Evolutionary conservation across 345 rosid species (phyloP).

Genomic region (Erodium maritimum): DNA sequence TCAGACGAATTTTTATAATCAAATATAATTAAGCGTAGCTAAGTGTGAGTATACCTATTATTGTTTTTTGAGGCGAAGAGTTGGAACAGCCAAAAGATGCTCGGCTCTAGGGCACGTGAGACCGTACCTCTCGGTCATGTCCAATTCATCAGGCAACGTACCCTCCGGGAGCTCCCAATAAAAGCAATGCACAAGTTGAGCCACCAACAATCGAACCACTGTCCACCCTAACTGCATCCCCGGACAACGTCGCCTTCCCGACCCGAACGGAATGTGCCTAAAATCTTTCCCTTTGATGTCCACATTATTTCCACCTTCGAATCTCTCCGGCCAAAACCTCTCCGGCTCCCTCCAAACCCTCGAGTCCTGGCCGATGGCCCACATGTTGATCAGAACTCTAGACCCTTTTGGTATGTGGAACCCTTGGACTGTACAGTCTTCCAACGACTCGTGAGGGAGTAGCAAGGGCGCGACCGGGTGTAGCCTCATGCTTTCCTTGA

Average conservation of each 20-base stretch:
- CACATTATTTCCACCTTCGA: neutral
- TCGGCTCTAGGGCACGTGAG: constrained; percentile 1
- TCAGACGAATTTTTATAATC: too few relatives aligned
- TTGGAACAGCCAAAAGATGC: neutral
- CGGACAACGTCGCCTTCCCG: constrained; percentile 5
- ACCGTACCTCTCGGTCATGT: constrained; percentile 14
- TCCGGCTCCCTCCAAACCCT: constrained; percentile 3
- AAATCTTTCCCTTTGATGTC: neutral
- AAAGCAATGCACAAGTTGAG: constrained; percentile 4
- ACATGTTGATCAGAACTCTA: neutral
- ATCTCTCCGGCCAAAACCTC: constrained; percentile 1
- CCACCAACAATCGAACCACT: neutral
- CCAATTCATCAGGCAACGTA: neutral
- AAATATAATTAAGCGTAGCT: too few relatives aligned
- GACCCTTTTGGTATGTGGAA: constrained; percentile 1
- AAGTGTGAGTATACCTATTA: too few relatives aligned
- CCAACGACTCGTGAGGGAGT: too few relatives aligned
- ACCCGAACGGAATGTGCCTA: constrained; percentile 2
- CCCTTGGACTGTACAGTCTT: neutral
- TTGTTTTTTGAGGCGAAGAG: too few relatives aligned
- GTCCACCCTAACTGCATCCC: constrained; percentile 3
- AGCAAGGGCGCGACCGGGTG: too few relatives aligned
- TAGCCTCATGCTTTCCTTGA: constrained; percentile 35
- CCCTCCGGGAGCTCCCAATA: constrained; percentile 2
- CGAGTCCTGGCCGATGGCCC: constrained; percentile 6